Percentiles rank a stretch among this genome's conserved stretches.
These are phyloP conservation scores for Saccharum spontaneum DNA, from an alignment of 176 grass and related monocot genomes.

Conservation along the genomic window DNA sequence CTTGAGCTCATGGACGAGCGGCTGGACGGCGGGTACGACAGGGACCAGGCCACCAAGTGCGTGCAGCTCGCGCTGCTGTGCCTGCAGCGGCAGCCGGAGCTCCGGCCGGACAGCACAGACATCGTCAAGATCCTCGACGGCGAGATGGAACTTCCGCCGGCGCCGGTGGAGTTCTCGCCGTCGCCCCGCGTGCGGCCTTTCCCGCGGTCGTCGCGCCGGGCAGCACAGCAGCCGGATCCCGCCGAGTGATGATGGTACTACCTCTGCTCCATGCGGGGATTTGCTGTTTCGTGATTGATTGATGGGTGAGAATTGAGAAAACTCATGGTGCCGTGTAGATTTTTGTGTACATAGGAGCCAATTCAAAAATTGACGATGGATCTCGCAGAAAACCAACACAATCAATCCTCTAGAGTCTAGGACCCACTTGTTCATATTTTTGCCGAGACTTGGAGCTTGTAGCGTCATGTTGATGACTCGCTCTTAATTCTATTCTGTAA, in stretches of 20 bases:
- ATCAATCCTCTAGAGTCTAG: background rate
- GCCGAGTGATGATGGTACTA: constrained; percentile 7
- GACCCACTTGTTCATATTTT: background rate
- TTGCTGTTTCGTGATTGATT: background rate
- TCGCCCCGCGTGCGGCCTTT: constrained; percentile 26
- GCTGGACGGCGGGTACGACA: constrained; percentile 59
- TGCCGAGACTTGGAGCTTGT: background rate
- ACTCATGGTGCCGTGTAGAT: background rate
- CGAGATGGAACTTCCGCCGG: constrained; percentile 76
- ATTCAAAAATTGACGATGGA: background rate
- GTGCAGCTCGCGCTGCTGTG: constrained; percentile 80
- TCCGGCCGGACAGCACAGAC: constrained; percentile 76
- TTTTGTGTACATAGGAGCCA: constrained; percentile 12
- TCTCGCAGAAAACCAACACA: background rate
- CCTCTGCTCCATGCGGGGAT: background rate
- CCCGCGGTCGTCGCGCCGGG: constrained; percentile 48
- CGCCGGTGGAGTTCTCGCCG: constrained; percentile 67
- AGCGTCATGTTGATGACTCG: background rate
- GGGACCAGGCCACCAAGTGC: constrained; percentile 63
- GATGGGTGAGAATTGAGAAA: background rate
- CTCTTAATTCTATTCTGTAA: background rate
- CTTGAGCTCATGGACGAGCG: constrained; percentile 81
- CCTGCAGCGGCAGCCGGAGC: constrained; percentile 73
- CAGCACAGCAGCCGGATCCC: constrained; percentile 27
- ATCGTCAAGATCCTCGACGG: constrained; percentile 78